Evolutionary conservation across 2,329 filamentous ascomycete genomes (phyloP).

Genomic region (Penicillium sclerotiorum): DNA sequence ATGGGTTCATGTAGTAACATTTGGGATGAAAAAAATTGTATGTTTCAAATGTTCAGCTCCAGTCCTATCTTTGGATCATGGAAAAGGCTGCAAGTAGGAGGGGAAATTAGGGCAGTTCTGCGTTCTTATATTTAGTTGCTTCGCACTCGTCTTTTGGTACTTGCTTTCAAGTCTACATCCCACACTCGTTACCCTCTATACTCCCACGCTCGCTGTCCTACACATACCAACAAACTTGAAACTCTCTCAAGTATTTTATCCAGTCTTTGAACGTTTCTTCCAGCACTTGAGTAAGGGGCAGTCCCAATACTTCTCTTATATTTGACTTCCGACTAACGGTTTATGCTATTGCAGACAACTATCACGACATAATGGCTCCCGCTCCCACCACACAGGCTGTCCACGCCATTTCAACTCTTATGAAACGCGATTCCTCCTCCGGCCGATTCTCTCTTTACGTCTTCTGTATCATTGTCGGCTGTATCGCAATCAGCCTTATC

Average conservation of each 20-base stretch:
- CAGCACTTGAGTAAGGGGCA: no score
- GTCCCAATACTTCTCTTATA: neutral
- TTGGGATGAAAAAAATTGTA: conserved; percentile 1
- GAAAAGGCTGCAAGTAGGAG: neutral
- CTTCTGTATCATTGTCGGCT: conserved; percentile 30
- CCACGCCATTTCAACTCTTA: conserved; percentile 5
- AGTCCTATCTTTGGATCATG: conserved; percentile 14
- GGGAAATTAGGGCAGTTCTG: neutral
- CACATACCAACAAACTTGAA: neutral
- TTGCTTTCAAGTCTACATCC: neutral
- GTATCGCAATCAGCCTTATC: conserved; percentile 24
- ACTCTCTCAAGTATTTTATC: neutral
- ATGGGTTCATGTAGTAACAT: conserved; percentile 8
- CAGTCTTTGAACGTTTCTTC: neutral
- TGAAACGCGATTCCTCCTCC: conserved; percentile 19
- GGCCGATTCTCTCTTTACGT: conserved; percentile 26
- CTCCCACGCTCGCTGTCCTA: neutral
- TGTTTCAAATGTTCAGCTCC: conserved; percentile 19
- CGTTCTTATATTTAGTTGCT: neutral
- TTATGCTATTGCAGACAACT: neutral
- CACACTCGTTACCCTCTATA: neutral
- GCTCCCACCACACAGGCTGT: neutral
- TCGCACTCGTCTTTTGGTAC: no score
- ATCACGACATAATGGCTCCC: neutral
- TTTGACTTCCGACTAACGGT: neutral